Evolutionary conservation across 352 stramenopile species (phyloP).

Genomic region (Phytophthora rubi): DNA sequence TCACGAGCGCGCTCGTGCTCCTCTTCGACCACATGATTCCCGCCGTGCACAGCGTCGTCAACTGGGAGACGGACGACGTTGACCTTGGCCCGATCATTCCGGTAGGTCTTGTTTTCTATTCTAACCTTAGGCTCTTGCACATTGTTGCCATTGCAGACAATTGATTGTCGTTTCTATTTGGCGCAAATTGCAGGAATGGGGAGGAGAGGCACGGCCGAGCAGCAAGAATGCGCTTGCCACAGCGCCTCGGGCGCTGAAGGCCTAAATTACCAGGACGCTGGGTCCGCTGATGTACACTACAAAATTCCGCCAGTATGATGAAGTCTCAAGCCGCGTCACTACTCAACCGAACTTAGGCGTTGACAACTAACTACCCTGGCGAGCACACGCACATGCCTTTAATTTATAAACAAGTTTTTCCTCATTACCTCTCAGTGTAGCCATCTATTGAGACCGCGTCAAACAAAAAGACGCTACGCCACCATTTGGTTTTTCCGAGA

Average conservation of each 20-base stretch:
- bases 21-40: slow-evolving; percentile 54
- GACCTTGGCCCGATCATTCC: slow-evolving; percentile 43
- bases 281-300: not conserved
- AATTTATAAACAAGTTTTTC: slow-evolving; percentile 15
- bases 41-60: slow-evolving; percentile 50
- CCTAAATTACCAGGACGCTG: not conserved
- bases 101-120: slow-evolving; percentile 4
- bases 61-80: slow-evolving; percentile 44
- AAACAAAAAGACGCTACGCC: too few species aligned
- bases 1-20: slow-evolving; percentile 42
- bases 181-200: slow-evolving; percentile 12
- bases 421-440: not conserved
- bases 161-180: not conserved
- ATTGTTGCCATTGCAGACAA: not conserved
- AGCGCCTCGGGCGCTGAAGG: not conserved
- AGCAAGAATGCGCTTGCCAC: slow-evolving; percentile 3
- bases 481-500: too few species aligned
- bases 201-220: not conserved
- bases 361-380: too few species aligned
- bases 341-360: not conserved
- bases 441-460: too few species aligned
- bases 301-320: too few species aligned
- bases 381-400: not conserved
- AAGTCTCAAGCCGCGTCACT: too few species aligned
- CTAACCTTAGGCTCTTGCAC: not conserved